Evolutionary conservation across 2,329 filamentous ascomycete species (phyloP).

Genomic region (Nakataea oryzae): DNA sequence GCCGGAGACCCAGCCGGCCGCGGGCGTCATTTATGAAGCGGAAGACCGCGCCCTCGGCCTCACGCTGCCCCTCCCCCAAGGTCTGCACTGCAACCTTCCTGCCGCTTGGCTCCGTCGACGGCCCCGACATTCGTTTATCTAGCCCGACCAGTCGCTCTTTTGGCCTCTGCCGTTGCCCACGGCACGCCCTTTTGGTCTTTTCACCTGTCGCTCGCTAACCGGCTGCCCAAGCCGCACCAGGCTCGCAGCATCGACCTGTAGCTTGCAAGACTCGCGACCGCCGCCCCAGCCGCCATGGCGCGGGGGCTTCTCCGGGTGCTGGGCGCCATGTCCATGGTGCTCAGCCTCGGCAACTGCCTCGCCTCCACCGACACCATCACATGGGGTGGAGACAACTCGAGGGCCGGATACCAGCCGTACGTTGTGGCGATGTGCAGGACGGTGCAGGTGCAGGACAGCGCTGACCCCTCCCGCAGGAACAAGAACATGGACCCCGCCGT

Average conservation of each 20-base stretch:
- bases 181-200: background rate
- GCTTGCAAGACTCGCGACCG: background rate
- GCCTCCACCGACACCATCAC: constrained; percentile 45
- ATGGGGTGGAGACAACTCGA: constrained; percentile 46
- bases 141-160: background rate
- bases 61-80: background rate
- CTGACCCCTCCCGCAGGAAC: constrained; percentile 23
- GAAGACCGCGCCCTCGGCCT: background rate
- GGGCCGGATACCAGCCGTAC: constrained; percentile 42
- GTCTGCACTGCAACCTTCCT: constrained; percentile 4
- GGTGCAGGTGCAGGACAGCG: too few species aligned
- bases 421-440: too few species aligned
- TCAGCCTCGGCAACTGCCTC: constrained; percentile 22
- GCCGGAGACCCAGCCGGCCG: background rate
- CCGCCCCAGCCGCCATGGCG: background rate
- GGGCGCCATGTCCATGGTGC: constrained; percentile 18
- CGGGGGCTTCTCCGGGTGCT: background rate
- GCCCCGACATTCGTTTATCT: constrained; percentile 2
- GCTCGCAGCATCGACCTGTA: background rate
- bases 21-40: background rate
- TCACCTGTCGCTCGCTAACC: background rate
- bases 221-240: background rate
- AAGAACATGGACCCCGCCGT: constrained; percentile 54
- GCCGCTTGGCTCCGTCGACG: background rate
- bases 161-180: background rate